phyloP scores from a whole-genome alignment of 805 yeast species.

The Metschnikowia proteae region DNA sequence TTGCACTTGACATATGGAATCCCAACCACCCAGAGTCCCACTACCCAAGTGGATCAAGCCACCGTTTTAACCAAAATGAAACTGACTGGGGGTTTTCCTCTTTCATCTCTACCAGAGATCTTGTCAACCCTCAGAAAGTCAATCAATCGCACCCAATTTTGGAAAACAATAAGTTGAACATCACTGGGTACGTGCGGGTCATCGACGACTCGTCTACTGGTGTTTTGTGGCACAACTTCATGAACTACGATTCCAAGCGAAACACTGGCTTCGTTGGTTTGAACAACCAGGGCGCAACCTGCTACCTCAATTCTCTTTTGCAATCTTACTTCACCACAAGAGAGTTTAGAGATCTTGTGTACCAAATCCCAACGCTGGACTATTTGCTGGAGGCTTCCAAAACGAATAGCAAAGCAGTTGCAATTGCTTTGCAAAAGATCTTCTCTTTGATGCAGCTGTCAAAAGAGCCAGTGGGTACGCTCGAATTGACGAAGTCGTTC shows the following conservation, averaged over 20 bases:
- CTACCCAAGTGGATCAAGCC: slow-evolving; percentile 62
- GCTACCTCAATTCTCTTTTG: slow-evolving; percentile 86
- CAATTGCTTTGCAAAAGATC: slow-evolving; percentile 81
- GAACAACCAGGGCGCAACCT: slow-evolving; percentile 96
- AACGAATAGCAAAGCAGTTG: slow-evolving; percentile 41
- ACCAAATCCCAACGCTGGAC: slow-evolving; percentile 72
- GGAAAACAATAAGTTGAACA: slow-evolving; percentile 55
- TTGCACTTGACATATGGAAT: slow-evolving; percentile 79
- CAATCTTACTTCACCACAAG: slow-evolving; percentile 89
- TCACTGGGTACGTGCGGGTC: slow-evolving; percentile 73
- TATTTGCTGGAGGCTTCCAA: slow-evolving; percentile 34
- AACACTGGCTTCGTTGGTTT: slow-evolving; percentile 90
- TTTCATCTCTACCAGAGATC: slow-evolving; percentile 46
- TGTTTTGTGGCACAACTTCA: slow-evolving; percentile 86
- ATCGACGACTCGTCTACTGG: slow-evolving; percentile 87
- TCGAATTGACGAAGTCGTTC: slow-evolving; percentile 83
- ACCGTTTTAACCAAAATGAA: slow-evolving; percentile 70
- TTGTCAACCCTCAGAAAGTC: slow-evolving; percentile 26
- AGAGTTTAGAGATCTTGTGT: slow-evolving; percentile 77
- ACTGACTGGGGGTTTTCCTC: slow-evolving; percentile 96
- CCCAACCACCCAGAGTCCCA: slow-evolving; percentile 65
- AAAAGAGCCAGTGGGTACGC: slow-evolving; percentile 72
- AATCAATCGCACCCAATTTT: slow-evolving; percentile 37
- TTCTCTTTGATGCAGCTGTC: slow-evolving; percentile 79
- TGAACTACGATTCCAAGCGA: slow-evolving; percentile 80